A percentile compares a stretch with the other conserved stretches of the same genome.
These are phyloP conservation scores for Populus nigra DNA, from an alignment of 345 rosid genomes.

Conservation along the genomic window DNA sequence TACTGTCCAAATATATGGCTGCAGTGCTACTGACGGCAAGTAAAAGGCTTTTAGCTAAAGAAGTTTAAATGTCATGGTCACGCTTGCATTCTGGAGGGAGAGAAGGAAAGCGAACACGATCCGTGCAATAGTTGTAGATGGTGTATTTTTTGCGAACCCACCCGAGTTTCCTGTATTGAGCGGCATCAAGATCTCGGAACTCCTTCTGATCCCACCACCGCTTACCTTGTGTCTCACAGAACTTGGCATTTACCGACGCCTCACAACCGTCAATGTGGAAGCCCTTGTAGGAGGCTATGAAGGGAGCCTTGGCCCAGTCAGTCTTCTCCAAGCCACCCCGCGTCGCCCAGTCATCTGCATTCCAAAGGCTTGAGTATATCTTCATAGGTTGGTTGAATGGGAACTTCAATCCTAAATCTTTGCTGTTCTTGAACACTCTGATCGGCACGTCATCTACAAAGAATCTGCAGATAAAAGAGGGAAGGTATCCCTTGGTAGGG, in stretches of 20 bases:
- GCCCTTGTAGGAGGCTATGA: constrained; percentile 19
- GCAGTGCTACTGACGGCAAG: neutral
- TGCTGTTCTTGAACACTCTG: constrained; percentile 28
- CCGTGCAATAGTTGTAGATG: constrained; percentile 19
- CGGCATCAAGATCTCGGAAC: constrained; percentile 19
- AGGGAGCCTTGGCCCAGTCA: constrained; percentile 24
- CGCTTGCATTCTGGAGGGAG: constrained; percentile 15
- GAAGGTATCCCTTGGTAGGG: neutral
- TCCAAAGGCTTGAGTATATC: constrained; percentile 23
- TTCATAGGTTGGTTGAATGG: constrained; percentile 24
- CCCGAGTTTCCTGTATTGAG: constrained; percentile 2
- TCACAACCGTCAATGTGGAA: constrained; percentile 22
- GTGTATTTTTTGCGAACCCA: constrained; percentile 20
- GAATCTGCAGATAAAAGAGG: constrained; percentile 12
- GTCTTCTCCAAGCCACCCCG: constrained; percentile 23
- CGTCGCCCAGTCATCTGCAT: constrained; percentile 23
- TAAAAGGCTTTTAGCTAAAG: neutral
- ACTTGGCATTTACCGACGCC: constrained; percentile 17
- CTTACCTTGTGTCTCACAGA: constrained; percentile 16
- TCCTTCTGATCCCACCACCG: constrained; percentile 23
- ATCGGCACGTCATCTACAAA: constrained; percentile 26
- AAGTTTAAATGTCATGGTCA: constrained; percentile 11
- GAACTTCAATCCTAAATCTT: constrained; percentile 19
- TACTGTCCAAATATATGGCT: neutral
- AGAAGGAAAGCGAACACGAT: constrained; percentile 3